phyloP scores from a whole-genome alignment of 2,329 filamentous ascomycete genomes.

The Immersiporthe knoxdaviesiana region DNA sequence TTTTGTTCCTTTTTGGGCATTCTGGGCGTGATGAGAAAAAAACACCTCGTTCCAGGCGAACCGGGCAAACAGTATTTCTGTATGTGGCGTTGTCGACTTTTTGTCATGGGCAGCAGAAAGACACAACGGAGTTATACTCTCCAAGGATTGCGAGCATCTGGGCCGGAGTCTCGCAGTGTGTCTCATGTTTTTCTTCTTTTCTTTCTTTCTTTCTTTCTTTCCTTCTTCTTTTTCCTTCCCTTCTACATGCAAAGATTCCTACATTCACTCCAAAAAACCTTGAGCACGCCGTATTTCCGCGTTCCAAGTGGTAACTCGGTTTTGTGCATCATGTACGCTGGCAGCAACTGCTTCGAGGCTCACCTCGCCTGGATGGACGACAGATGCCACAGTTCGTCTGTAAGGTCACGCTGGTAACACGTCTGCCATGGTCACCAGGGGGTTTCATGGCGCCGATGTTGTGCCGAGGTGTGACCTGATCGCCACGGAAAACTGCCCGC shows the following conservation, averaged over 20 bases:
- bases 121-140: background rate
- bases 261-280: background rate
- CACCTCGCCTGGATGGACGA: background rate
- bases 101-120: background rate
- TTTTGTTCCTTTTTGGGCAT: background rate
- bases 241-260: background rate
- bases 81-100: background rate
- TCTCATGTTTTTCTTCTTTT: constrained; percentile 1
- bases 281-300: background rate
- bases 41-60: constrained; percentile 25
- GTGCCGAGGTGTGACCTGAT: background rate
- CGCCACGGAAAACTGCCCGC: background rate
- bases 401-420: background rate
- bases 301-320: background rate
- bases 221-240: background rate
- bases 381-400: background rate
- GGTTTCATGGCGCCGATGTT: background rate
- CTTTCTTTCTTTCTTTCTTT: background rate
- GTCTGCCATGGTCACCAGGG: background rate
- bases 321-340: background rate
- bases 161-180: constrained; percentile 1
- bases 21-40: constrained; percentile 6
- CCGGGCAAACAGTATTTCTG: background rate
- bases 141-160: background rate
- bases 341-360: background rate